Evolutionary conservation across 2,329 filamentous ascomycete species (phyloP), one percentile per base, ranked within the genome.

Genomic region (Fonsecaea nubica): DNA sequence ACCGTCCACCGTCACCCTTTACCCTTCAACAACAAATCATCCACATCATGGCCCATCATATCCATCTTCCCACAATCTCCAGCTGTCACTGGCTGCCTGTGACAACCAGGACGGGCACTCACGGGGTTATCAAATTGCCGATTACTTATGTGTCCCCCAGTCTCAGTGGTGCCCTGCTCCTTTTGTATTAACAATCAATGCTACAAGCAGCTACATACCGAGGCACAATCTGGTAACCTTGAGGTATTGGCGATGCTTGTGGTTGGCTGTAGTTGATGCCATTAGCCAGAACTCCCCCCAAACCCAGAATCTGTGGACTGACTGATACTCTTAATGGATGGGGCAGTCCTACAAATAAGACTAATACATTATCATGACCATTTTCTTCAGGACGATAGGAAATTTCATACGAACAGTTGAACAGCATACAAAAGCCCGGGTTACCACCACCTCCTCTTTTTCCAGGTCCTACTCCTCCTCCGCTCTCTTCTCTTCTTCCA

Each of bases 301-400:
- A 18, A 0, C 18, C 45, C 18, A 50, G 21, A 5, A 21, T 9
- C 18, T 25, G 25, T 25, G 25, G 12, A 25, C 8, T 21, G 45
- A 50, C 45, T 50, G 6, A 50, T 50, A 50, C 45, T 50, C 45
- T 50, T 50, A 25, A 50, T 50, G 45, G 45, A 50, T 25, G 40
- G 40, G 25, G 25, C 25, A 25, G 12, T 42, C 4, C 15, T 40
- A 25, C 9, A 13, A 40, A 13, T 4, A 40, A 10, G 12, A 13
- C 40, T 13, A 15, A 7, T 59, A 59, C 50, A 59, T 59, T 59
- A 59, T 50, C 40, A 48, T 9, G 38, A 59, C 36, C 25, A 12
- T 50, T 42, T 48, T 50, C 30, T 48, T 32, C n/a, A 30, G 9
- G 9, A 18, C 30, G 25, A 7, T 18, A 50, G 21, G 38, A 18